These are phyloP conservation scores for Orychophragmus violaceus DNA, from an alignment of 345 rosid species.

Conservation along the genomic window DNA sequence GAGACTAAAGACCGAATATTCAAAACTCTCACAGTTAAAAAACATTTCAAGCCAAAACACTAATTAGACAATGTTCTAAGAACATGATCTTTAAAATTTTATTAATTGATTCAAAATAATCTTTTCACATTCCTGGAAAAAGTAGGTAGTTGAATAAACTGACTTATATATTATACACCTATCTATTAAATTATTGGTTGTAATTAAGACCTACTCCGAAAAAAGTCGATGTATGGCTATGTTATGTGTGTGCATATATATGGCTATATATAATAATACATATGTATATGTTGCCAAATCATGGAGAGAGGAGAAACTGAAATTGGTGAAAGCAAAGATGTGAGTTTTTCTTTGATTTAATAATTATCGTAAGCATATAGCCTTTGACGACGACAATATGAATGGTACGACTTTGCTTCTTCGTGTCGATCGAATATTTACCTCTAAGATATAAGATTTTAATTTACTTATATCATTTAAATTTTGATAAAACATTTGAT, in stretches of 20 bases:
- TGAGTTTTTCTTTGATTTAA: conserved; percentile 16
- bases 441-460: background rate
- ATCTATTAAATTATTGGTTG: background rate
- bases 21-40: background rate
- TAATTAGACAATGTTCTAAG: background rate
- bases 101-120: background rate
- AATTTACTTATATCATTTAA: background rate
- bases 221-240: background rate
- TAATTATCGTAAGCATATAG: conserved; percentile 1
- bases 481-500: background rate
- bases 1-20: no score
- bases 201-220: background rate
- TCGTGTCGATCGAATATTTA: conserved; percentile 10
- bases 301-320: conserved; percentile 12
- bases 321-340: conserved; percentile 10
- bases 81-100: background rate
- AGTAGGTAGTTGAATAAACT: background rate
- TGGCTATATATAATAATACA: background rate
- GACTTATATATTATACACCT: background rate
- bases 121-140: background rate
- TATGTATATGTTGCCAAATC: background rate
- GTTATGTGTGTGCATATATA: background rate
- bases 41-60: background rate
- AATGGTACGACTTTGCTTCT: conserved; percentile 23
- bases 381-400: conserved; percentile 14